Conservation (phyloP, 352 stramenopile species). For the Pythium volutum region DNA sequence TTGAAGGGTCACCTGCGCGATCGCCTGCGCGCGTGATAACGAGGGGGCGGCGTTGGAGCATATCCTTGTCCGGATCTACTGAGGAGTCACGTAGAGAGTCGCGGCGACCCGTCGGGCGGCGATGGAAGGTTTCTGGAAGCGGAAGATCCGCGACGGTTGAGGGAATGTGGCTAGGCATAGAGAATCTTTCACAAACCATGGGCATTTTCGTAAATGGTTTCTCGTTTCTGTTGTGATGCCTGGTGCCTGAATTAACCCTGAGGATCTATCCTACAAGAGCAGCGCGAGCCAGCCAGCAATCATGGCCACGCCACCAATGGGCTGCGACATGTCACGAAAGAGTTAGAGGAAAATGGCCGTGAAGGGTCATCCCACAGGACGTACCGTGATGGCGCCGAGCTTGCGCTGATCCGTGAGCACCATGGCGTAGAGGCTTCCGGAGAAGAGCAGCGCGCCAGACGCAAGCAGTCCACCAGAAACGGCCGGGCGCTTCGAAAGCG, state of each 20-base stretch:
- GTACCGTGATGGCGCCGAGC: constrained; percentile 73
- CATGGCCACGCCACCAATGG: constrained; percentile 61
- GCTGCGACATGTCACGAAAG: constrained; percentile 26
- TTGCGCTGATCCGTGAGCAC: constrained; percentile 72
- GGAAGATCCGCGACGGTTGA: neutral
- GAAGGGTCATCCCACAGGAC: constrained; percentile 11
- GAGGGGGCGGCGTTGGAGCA: constrained; percentile 6
- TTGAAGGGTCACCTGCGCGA: constrained; percentile 6
- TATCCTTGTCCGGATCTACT: constrained; percentile 9
- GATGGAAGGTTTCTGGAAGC: neutral
- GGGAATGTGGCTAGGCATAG: neutral
- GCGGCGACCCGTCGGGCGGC: constrained; percentile 4
- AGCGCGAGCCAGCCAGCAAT: constrained; percentile 73
- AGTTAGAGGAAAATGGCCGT: neutral
- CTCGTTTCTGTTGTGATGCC: too few relatives aligned
- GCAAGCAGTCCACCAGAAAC: constrained; percentile 57
- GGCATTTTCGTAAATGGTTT: constrained; percentile 4
- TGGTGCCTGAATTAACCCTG: neutral
- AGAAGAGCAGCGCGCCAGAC: constrained; percentile 71
- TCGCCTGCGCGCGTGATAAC: too few relatives aligned
- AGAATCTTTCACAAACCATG: neutral
- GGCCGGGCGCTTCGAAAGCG: constrained; percentile 55
- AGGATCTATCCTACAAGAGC: constrained; percentile 39
- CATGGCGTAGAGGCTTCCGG: constrained; percentile 75
- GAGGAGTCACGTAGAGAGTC: constrained; percentile 11